Percentiles rank a stretch among this genome's conserved stretches.
These are phyloP conservation scores for Arabidopsis arenosa DNA, from an alignment of 345 rosid genomes.

Conservation along the genomic window DNA sequence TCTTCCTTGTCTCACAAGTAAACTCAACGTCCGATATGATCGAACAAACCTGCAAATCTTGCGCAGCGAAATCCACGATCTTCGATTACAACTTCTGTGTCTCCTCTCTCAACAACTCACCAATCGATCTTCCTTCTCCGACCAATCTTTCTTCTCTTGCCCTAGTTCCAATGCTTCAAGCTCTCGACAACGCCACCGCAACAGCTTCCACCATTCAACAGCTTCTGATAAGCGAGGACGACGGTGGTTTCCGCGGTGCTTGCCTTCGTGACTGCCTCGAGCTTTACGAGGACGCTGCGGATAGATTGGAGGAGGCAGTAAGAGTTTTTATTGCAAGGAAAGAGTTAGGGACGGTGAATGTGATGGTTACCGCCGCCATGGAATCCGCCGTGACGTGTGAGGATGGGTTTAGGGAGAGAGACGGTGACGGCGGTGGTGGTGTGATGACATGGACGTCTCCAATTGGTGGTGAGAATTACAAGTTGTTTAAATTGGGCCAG, in stretches of 20 bases:
- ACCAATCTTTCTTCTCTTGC: constrained; percentile 61
- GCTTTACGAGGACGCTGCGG: constrained; percentile 51
- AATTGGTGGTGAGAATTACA: constrained; percentile 51
- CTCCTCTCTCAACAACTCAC: constrained; percentile 54
- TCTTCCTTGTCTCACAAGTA: constrained; percentile 29
- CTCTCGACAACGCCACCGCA: constrained; percentile 59
- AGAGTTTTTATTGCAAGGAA: constrained; percentile 51
- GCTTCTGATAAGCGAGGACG: constrained; percentile 38
- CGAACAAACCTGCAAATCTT: constrained; percentile 53
- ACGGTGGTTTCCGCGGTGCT: constrained; percentile 38
- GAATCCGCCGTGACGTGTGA: constrained; percentile 59
- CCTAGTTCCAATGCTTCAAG: constrained; percentile 60
- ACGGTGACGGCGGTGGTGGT: constrained; percentile 37
- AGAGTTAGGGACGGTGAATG: constrained; percentile 43
- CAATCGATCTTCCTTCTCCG: constrained; percentile 47
- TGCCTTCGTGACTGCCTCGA: constrained; percentile 59
- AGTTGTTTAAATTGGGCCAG: constrained; percentile 57
- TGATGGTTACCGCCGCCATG: constrained; percentile 59
- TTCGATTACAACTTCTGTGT: constrained; percentile 53
- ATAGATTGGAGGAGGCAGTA: constrained; percentile 49
- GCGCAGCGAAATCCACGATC: constrained; percentile 45
- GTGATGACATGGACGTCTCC: constrained; percentile 50
- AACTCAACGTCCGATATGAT: constrained; percentile 44
- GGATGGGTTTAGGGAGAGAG: constrained; percentile 55
- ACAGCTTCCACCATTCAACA: constrained; percentile 50